Evolutionary conservation across 345 rosid genomes (phyloP), one percentile per base, ranked within the genome.

Genomic region (Citrus cavaleriei): DNA sequence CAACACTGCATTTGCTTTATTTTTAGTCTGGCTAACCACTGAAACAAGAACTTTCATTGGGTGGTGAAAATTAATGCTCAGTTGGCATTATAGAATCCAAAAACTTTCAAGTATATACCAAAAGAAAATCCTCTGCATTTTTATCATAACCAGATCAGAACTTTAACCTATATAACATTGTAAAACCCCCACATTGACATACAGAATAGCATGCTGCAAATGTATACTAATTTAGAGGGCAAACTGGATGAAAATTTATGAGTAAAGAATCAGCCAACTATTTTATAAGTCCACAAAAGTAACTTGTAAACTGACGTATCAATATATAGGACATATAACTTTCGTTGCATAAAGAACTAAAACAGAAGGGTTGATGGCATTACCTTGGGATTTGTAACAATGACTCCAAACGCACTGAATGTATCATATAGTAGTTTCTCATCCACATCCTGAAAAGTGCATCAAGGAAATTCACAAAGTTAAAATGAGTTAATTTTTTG

Each of bases 361-460:
- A 32, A 70, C 3, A 38, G 35, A 30, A 37, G 62, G 40, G 54
- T 10, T 3, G 61, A 68, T 3, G 62, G 65, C 32, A 66, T 81
- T 83, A 96, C 99, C 99, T 97, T 97, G 3, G 99, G 98, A 82
- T 97, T 97, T 70, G 98, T 75, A 82, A 93, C 99, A 77, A 97
- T 97, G 27, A 89, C 97, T 32, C 99, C 99, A 87, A 97, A 94
- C 21, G 99, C 99, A 72, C 98, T 93, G 81, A 97, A 97, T 81
- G 99, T 97, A 87, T 97, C 99, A 71, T 94, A 93, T 59, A 97
- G 82, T 65, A 94, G 94, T 82, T 97, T 97, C 81, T 97, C 99
- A 84, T 97, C 99, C 70, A 97, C 98, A 85, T 97, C 98, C 99
- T 97, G 89, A 81, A 84, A 71, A 60, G 42, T 25, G 78, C 38